Evolutionary conservation across 352 stramenopile species (phyloP), one percentile per base, ranked within the genome.

Genomic region (Pythium rhizo-oryzae): DNA sequence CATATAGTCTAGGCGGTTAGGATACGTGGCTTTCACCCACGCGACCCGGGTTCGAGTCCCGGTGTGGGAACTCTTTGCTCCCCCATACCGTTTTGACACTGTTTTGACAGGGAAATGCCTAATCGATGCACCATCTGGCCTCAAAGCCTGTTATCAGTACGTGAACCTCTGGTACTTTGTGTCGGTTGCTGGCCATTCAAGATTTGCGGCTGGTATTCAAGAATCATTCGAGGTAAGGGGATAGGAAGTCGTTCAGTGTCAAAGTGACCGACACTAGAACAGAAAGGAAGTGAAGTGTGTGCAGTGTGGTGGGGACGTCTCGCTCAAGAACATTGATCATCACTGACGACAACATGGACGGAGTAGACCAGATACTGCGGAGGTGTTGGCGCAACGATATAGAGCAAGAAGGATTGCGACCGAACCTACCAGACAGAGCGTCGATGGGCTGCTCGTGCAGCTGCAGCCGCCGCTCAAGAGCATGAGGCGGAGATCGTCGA

Each of bases 391-490:
- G 12, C 13, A 47, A 47, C 41, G 41, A 47, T 47, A 47, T n/a
- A 47, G 41, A 3, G 41, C 41, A 47, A 47, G 41, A 47, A 47
- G 41, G 41, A 3, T 15, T 47, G 9, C 2, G 41, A 47, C 41
- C 41, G 41, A 47, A 47, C 41, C 41, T 47, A 47, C 41, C 41
- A 47, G 41, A n/a, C 18, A 47, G 41, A 47, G 41, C 41, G 41
- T 47, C 12, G 41, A 47, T n/a, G 18, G 41, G 41, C 41, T 47
- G 41, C 41, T 47, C 41, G 41, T 47, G 41, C 41, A n/a, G 41
- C 41, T 8, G 41, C 41, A n/a, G 41, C 41, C 41, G 41, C 41
- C 9, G 41, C 41, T 47, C 41, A 47, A 47, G 41, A 47, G 41
- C 41, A 47, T 47, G 41, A 47, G 1, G 41, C 18, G 41, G 41